A percentile compares a stretch with the other conserved stretches of the same genome.
Conservation (phyloP, 1,284 basidiomycete genomes). For the Trichosporon coremiiforme region DNA sequence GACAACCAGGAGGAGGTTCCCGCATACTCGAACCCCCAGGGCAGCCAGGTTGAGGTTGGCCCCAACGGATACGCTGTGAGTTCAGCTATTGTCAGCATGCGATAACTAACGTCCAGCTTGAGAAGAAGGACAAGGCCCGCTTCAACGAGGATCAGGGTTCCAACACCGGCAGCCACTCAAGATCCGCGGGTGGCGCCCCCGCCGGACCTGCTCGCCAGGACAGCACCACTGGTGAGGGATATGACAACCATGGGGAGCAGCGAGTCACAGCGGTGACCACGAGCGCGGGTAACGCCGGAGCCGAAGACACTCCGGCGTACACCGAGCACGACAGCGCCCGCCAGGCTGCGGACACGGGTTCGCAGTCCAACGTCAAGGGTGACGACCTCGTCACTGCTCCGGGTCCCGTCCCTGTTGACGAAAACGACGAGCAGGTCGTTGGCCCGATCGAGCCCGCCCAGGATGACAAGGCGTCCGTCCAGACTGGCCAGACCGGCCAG, state of each 20-base stretch:
- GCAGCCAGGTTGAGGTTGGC: conserved; percentile 60
- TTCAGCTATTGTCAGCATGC: conserved; percentile 26
- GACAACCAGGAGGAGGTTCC: conserved; percentile 56
- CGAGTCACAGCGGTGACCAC: conserved; percentile 11
- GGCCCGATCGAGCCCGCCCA: conserved; percentile 17
- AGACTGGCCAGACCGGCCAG: conserved; percentile 12
- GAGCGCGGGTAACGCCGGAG: conserved; percentile 16
- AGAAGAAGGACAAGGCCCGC: conserved; percentile 50
- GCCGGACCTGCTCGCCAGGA: conserved; percentile 18
- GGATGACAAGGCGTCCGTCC: conserved; percentile 14
- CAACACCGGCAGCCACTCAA: conserved; percentile 14
- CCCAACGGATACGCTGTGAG: conserved; percentile 73
- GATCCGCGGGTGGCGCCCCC: conserved; percentile 23
- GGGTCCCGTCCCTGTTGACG: conserved; percentile 9
- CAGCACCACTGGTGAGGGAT: conserved; percentile 18
- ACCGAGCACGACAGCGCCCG: conserved; percentile 12
- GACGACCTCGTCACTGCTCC: neutral
- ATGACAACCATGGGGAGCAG: conserved; percentile 16
- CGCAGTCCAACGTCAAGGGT: conserved; percentile 1
- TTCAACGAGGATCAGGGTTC: conserved; percentile 25
- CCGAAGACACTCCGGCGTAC: conserved; percentile 18
- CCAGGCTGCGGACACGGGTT: conserved; percentile 6
- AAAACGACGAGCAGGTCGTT: conserved; percentile 62
- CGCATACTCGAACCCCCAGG: conserved; percentile 56
- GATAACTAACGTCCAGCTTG: conserved; percentile 38